These are phyloP conservation scores for Canavalia ensiformis DNA, from an alignment of 306 rosid genomes.

Conservation along the genomic window DNA sequence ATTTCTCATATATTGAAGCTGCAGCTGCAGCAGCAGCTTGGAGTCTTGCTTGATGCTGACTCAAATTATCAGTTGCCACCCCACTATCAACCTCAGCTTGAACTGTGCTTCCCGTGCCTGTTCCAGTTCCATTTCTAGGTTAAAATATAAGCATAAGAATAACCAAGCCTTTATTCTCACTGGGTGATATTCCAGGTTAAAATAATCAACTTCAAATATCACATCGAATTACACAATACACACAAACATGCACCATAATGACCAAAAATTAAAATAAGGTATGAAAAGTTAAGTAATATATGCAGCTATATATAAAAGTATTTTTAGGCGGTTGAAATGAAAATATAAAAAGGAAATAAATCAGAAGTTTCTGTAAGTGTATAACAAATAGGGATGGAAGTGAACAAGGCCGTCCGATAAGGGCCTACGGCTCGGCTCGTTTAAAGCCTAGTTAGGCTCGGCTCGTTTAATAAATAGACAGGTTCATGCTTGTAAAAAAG, in stretches of 20 bases:
- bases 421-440: no score
- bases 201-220: conserved; percentile 25
- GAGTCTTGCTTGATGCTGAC: conserved; percentile 82
- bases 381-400: not conserved
- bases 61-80: conserved; percentile 60
- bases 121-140: conserved; percentile 56
- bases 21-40: conserved; percentile 84
- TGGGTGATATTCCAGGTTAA: conserved; percentile 46
- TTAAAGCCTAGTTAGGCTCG: no score
- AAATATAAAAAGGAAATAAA: not conserved
- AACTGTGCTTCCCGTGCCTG: conserved; percentile 61
- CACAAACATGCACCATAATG: not conserved
- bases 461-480: no score
- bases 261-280: conserved; percentile 3
- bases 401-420: no score
- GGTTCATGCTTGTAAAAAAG: no score
- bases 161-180: not conserved
- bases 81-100: conserved; percentile 66
- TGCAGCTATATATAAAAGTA: not conserved
- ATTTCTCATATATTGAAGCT: conserved; percentile 86
- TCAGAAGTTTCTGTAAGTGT: not conserved
- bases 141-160: conserved; percentile 6
- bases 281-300: conserved; percentile 17
- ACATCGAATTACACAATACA: not conserved
- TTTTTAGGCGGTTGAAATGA: not conserved